Percentiles rank a stretch among this genome's conserved stretches.
These are phyloP conservation scores for Trametes cubensis DNA, from an alignment of 768 basidiomycete genomes.

Conservation along the genomic window DNA sequence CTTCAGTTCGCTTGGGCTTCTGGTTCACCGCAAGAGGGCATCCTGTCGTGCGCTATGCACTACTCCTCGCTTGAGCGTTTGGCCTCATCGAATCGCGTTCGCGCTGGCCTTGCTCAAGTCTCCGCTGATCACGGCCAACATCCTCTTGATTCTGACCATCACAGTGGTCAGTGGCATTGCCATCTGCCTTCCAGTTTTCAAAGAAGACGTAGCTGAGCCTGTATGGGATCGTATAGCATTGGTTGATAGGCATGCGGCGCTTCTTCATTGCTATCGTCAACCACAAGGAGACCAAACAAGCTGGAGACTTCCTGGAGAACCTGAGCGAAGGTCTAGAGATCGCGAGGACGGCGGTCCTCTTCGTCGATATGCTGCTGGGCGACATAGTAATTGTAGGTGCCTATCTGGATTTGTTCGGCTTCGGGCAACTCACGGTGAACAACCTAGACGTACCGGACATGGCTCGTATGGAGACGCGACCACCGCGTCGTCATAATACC, in stretches of 20 bases:
- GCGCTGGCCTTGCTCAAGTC: background rate
- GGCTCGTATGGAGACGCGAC: background rate
- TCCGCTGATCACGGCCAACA: slow-evolving; percentile 5
- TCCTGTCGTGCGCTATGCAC: background rate
- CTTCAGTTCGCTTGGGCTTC: background rate
- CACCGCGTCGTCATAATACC: background rate
- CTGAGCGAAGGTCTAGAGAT: background rate
- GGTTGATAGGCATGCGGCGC: background rate
- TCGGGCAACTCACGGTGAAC: no score
- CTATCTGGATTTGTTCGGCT: background rate
- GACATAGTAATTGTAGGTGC: slow-evolving; percentile 7
- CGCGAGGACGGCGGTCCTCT: background rate
- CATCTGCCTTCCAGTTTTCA: background rate
- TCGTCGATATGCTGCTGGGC: slow-evolving; percentile 3
- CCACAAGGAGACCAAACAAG: background rate
- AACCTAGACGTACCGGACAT: background rate
- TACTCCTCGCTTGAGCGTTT: background rate
- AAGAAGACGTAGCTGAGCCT: background rate
- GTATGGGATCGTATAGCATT: background rate
- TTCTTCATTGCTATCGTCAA: background rate
- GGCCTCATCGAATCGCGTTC: background rate
- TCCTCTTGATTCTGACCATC: slow-evolving; percentile 3
- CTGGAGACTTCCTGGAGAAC: background rate
- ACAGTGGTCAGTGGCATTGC: background rate
- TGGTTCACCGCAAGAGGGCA: background rate